These are phyloP conservation scores for Taxillus chinensis DNA, from an alignment of 164 flowering plant genomes.

Conservation along the genomic window DNA sequence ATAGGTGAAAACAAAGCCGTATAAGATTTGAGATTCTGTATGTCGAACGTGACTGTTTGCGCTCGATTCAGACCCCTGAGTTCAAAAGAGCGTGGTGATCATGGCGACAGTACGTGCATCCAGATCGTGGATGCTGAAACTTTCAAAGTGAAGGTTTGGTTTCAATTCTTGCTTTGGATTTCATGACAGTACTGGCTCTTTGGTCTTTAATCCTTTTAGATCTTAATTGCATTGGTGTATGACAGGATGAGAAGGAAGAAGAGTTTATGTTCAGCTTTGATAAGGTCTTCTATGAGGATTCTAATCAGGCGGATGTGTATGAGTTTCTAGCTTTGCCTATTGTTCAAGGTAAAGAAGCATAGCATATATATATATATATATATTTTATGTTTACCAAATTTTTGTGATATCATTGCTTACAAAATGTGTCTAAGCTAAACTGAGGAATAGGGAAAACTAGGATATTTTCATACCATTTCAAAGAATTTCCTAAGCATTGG, in stretches of 20 bases:
- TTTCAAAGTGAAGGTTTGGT: conserved; percentile 52
- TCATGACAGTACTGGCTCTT: background rate
- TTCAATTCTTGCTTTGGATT: background rate
- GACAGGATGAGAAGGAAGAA: conserved; percentile 71
- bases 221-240: conserved; percentile 8
- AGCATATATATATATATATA: too few species aligned
- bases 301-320: conserved; percentile 59
- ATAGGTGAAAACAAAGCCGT: too few species aligned
- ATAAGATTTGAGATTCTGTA: conserved; percentile 5
- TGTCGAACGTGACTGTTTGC: conserved; percentile 59
- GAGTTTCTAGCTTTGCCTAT: conserved; percentile 65
- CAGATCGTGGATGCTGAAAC: conserved; percentile 36
- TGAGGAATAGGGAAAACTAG: too few species aligned
- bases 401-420: too few species aligned
- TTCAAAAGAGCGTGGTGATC: conserved; percentile 46
- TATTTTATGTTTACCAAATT: too few species aligned
- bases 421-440: too few species aligned
- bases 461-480: too few species aligned
- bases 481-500: too few species aligned
- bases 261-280: conserved; percentile 51
- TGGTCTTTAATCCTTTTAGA: background rate
- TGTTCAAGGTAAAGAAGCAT: conserved; percentile 37
- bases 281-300: conserved; percentile 52
- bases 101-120: conserved; percentile 37
- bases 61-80: conserved; percentile 68